Evolutionary conservation across 2,329 filamentous ascomycete genomes (phyloP).

Genomic region (Penicillium sp.): DNA sequence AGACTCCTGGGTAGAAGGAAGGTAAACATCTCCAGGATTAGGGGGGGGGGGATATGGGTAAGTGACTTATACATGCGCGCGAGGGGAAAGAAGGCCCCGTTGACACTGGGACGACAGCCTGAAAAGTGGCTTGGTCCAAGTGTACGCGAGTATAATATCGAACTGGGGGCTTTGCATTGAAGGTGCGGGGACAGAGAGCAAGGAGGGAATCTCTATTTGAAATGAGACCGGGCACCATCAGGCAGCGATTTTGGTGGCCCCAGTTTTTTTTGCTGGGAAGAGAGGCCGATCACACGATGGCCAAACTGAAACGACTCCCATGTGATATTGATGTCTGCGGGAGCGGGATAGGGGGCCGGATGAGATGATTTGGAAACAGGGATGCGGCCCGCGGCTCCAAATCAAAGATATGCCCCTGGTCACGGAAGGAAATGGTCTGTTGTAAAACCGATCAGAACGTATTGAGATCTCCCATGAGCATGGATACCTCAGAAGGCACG

Average conservation of each 20-base stretch:
- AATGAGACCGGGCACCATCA: conserved; percentile 7
- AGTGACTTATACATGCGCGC: conserved; percentile 12
- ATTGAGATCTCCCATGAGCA: background rate
- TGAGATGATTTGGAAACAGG: background rate
- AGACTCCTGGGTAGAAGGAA: background rate
- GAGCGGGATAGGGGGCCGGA: background rate
- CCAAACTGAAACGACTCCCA: background rate
- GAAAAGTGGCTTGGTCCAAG: background rate
- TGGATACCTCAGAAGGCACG: background rate
- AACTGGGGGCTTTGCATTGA: conserved; percentile 6
- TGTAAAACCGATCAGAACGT: background rate
- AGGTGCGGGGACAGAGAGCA: background rate
- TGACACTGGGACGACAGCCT: background rate
- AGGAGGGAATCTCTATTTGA: conserved; percentile 8
- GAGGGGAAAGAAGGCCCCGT: background rate
- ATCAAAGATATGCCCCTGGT: background rate
- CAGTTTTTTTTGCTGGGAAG: background rate
- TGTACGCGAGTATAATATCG: conserved; percentile 13
- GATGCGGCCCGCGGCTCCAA: background rate
- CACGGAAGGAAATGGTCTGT: background rate
- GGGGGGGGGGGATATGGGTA: background rate
- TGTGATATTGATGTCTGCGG: background rate
- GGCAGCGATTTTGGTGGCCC: background rate
- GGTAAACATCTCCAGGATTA: background rate
- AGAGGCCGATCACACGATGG: background rate